phyloP scores from a whole-genome alignment of 805 yeast species.

The Yarrowia phangngaensis region DNA sequence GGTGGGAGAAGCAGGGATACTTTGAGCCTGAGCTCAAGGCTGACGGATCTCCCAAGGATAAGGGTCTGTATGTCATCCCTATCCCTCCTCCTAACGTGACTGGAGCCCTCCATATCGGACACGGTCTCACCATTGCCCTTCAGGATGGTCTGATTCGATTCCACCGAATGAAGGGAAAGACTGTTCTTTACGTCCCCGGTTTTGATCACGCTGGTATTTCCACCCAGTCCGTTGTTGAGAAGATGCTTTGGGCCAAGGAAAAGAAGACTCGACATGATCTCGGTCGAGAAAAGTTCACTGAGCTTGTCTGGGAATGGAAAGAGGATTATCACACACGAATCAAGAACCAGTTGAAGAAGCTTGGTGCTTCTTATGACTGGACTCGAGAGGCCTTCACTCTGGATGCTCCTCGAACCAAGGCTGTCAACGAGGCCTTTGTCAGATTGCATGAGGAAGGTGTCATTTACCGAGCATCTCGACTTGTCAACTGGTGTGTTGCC shows the following conservation, averaged over 20 bases:
- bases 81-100: conserved; percentile 99
- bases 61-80: conserved; percentile 84
- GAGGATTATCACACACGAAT: conserved; percentile 85
- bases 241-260: conserved; percentile 84
- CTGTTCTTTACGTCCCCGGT: conserved; percentile 89
- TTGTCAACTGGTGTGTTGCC: conserved; percentile 95
- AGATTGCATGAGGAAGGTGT: conserved; percentile 90
- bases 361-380: conserved; percentile 99
- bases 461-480: conserved; percentile 86
- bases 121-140: conserved; percentile 90
- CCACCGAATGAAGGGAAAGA: conserved; percentile 95
- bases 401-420: conserved; percentile 67
- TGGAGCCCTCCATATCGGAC: conserved; percentile 98
- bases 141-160: conserved; percentile 91
- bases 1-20: conserved; percentile 91
- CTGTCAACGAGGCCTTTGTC: conserved; percentile 90
- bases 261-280: conserved; percentile 89
- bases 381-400: conserved; percentile 88
- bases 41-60: conserved; percentile 73
- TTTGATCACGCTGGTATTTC: conserved; percentile 99
- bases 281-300: conserved; percentile 86
- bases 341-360: conserved; percentile 72
- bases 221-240: conserved; percentile 97
- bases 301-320: conserved; percentile 97
- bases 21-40: conserved; percentile 80